Evolutionary conservation across 495 filamentous ascomycete species (phyloP).

Genomic region (Penicillium ucsense): DNA sequence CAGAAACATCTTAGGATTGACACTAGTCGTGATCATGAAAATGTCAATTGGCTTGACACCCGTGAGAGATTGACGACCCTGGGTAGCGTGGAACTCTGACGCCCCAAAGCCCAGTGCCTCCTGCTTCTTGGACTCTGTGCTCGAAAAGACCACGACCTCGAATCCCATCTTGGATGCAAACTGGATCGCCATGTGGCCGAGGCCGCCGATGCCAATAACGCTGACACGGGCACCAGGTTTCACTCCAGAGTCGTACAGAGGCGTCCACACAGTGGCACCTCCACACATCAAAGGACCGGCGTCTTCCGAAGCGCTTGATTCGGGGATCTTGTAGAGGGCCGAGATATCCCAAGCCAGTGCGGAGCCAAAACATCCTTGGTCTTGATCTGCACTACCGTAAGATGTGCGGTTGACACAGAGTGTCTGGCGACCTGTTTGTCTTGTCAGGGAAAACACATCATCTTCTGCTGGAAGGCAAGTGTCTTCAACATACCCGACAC

Average conservation of each 20-base stretch:
- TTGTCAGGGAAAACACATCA: neutral
- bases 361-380: too few relatives aligned
- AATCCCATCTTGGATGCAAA: neutral
- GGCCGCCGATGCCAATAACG: neutral
- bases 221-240: neutral
- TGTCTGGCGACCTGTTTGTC: neutral
- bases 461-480: neutral
- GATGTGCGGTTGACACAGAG: neutral
- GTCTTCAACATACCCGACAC: neutral
- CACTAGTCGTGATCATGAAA: too few relatives aligned
- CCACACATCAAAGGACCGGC: neutral
- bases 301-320: neutral
- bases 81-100: neutral
- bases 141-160: neutral
- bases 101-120: neutral
- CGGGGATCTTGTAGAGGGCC: neutral
- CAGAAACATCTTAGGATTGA: too few relatives aligned
- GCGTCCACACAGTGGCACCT: neutral
- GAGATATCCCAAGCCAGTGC: too few relatives aligned
- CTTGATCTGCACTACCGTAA: too few relatives aligned
- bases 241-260: neutral
- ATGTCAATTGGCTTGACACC: too few relatives aligned
- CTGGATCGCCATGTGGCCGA: neutral
- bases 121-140: neutral
- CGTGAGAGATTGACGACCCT: too few relatives aligned